phyloP scores from a whole-genome alignment of 768 basidiomycete species.

The Dentipellis fragilis region DNA sequence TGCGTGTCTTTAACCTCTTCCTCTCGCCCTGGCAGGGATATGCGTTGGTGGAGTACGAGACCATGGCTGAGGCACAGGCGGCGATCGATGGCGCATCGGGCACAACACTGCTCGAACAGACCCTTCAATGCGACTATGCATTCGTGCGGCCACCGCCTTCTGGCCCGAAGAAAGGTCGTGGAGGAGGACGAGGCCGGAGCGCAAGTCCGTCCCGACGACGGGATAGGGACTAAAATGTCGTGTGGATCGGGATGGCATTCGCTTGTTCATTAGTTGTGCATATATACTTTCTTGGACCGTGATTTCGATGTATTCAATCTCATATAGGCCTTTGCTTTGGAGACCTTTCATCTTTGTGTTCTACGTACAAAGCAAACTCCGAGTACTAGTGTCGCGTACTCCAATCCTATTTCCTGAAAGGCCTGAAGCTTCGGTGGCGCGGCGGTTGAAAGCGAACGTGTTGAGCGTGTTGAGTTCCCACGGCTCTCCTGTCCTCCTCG shows the following conservation, averaged over 20 bases:
- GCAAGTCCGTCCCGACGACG: conserved; percentile 65
- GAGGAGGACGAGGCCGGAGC: conserved; percentile 60
- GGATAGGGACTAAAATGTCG: conserved; percentile 11
- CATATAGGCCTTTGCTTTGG: no score
- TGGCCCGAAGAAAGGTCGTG: conserved; percentile 71
- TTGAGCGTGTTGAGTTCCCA: neutral
- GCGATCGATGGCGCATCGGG: conserved; percentile 89
- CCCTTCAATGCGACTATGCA: conserved; percentile 82
- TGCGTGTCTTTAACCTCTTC: neutral
- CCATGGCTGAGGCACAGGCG: conserved; percentile 85
- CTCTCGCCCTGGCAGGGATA: conserved; percentile 59
- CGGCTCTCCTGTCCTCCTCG: neutral
- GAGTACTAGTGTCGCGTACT: no score
- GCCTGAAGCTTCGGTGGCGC: neutral
- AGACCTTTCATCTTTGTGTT: no score
- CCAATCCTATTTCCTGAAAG: no score
- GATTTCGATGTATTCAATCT: neutral
- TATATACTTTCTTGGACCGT: neutral
- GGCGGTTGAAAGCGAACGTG: neutral
- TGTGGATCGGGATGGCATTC: neutral
- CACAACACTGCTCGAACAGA: conserved; percentile 76
- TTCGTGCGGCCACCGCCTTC: conserved; percentile 81
- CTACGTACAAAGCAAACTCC: no score
- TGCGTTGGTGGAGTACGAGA: conserved; percentile 95
- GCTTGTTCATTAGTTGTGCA: neutral